These are phyloP conservation scores for Pyrus bretschneideri DNA, from an alignment of 306 rosid species.

Conservation along the genomic window DNA sequence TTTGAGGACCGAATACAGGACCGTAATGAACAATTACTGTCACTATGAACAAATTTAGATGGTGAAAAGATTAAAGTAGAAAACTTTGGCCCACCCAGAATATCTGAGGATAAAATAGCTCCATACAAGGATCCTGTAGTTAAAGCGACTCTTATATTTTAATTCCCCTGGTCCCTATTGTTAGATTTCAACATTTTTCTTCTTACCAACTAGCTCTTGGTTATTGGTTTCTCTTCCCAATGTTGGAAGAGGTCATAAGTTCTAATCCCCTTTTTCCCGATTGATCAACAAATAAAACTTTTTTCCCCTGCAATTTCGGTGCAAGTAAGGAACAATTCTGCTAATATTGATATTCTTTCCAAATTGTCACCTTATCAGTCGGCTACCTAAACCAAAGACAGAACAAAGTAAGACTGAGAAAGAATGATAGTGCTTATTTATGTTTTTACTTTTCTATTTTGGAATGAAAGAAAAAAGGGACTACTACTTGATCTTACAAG, in stretches of 20 bases:
- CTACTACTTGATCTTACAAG: not conserved
- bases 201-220: too few species aligned
- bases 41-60: not conserved
- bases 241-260: too few species aligned
- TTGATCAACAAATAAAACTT: not conserved
- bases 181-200: not conserved
- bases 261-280: too few species aligned
- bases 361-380: not conserved
- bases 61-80: not conserved
- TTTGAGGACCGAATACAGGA: not conserved
- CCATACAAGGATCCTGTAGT: not conserved
- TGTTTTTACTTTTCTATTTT: not conserved
- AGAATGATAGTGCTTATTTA: not conserved
- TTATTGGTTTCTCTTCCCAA: too few species aligned
- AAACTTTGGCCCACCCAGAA: not conserved
- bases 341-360: not conserved
- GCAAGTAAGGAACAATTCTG: not conserved
- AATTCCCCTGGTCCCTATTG: not conserved
- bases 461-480: not conserved
- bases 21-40: not conserved
- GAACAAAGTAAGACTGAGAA: not conserved
- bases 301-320: not conserved
- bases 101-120: not conserved
- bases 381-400: not conserved
- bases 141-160: not conserved